Evolutionary conservation across 2,329 filamentous ascomycete genomes (phyloP), one percentile per base, ranked within the genome.

Genomic region (Fusarium pseudocircinatum): DNA sequence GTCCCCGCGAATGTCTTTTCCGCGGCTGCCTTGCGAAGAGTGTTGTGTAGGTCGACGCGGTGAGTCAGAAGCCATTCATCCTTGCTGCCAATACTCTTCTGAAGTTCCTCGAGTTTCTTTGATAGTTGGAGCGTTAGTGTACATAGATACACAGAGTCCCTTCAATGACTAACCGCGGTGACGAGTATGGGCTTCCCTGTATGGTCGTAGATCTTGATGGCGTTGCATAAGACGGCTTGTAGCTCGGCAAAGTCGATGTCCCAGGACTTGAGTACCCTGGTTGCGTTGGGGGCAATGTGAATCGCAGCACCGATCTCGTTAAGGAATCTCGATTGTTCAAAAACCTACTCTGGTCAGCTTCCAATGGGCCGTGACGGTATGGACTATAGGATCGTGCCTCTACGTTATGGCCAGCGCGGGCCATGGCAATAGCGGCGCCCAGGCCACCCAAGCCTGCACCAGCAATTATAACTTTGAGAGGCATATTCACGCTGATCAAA

Each of bases 231-330:
- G 7, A 65, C 62, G 14, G 62, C 62, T 40, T 62, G 62, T 7
- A 65, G 46, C 9, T 65, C 46, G 1, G 28, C 10, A 26, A 65
- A 65, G n/a, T 65, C 57, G 18, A 60, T 53, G 3, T 62, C 39
- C 62, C 62, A 65, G 9, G 62, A 62, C 18, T 46, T 63, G 26
- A 65, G 24, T 1, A 65, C 28, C 39, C 62, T 52, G 12, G 57
- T 65, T 7, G 62, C 62, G 7, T 65, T 65, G n/a, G 62, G 62
- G 5, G 62, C 43, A n/a, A 65, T 53, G 18, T 65, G 62, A 32
- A 65, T 65, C 4, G 62, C 62, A 15, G 62, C 57, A 20, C 62
- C 62, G 7, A 65, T 53, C n/a, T 65, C 62, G 14, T 65, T 65
- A 5, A 62, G 46, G 11, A 65, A 65, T 6, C 57, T 53, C 4